These are phyloP conservation scores for Lumnitzera littorea DNA, from an alignment of 345 rosid genomes.

Conservation along the genomic window DNA sequence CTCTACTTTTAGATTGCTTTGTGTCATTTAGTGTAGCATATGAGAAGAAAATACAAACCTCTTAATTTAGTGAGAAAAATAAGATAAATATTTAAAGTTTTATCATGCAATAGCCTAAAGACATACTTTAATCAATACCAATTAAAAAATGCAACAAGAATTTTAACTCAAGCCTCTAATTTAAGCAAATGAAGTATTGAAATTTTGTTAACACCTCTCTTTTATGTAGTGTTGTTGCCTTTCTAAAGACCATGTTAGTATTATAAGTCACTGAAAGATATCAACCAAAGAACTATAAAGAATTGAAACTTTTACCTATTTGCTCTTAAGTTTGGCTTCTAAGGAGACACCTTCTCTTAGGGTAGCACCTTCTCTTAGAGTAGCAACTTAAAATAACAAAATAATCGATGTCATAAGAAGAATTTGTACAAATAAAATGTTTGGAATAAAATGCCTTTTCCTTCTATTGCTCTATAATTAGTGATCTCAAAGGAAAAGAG, in stretches of 20 bases:
- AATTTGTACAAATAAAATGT: background rate
- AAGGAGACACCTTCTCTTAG: constrained; percentile 95
- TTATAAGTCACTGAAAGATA: constrained; percentile 1
- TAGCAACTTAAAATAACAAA: constrained; percentile 53
- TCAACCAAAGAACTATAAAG: background rate
- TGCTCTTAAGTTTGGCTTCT: constrained; percentile 86
- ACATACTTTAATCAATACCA: background rate
- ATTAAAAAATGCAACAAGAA: background rate
- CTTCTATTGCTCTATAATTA: background rate
- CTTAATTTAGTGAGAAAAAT: too few species aligned
- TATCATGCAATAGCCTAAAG: background rate
- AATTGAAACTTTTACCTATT: constrained; percentile 28
- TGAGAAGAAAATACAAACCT: background rate
- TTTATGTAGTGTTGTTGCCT: constrained; percentile 90
- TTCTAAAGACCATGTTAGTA: constrained; percentile 39
- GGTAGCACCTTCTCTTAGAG: constrained; percentile 92
- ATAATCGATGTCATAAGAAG: background rate
- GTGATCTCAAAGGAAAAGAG: too few species aligned
- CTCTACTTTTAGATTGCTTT: constrained; percentile 49
- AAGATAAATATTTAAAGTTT: too few species aligned
- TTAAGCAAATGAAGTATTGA: background rate
- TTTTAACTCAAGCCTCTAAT: background rate
- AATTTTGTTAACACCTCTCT: constrained; percentile 59
- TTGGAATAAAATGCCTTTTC: background rate
- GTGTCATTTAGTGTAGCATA: constrained; percentile 92